Conservation (phyloP, 2,329 filamentous ascomycete genomes). For the Clarireedia paspali region DNA sequence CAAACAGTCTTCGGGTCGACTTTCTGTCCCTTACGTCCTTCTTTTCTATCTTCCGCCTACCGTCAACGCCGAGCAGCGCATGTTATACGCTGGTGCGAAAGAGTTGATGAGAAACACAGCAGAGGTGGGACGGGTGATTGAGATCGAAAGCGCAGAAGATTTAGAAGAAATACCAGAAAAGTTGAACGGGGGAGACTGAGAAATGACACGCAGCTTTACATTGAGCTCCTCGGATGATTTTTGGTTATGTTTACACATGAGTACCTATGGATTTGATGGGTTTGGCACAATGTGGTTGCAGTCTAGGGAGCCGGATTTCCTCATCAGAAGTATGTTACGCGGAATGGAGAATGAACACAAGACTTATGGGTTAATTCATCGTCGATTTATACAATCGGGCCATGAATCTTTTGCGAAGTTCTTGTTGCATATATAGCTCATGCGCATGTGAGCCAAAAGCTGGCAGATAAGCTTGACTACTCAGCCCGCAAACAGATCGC, state of each 20-base stretch:
- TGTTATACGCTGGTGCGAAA: conserved; percentile 94
- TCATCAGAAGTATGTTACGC: too few species aligned
- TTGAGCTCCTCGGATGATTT: not conserved
- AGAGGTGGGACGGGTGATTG: conserved; percentile 81
- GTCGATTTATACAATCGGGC: too few species aligned
- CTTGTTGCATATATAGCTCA: too few species aligned
- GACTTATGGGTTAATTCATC: too few species aligned
- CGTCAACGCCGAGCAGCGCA: conserved; percentile 77
- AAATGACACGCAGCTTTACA: not conserved
- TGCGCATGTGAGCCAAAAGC: too few species aligned
- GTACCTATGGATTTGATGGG: too few species aligned
- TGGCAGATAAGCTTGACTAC: too few species aligned
- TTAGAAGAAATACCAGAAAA: conserved; percentile 72
- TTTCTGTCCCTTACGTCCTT: conserved; percentile 88
- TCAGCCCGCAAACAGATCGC: too few species aligned
- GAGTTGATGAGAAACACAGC: conserved; percentile 91
- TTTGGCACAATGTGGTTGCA: too few species aligned
- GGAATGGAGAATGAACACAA: too few species aligned
- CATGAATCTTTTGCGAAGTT: too few species aligned
- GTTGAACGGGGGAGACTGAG: conserved; percentile 32
- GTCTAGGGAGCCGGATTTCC: too few species aligned
- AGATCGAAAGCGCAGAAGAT: conserved; percentile 75
- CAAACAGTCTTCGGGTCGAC: conserved; percentile 65
- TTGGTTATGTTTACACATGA: not conserved
- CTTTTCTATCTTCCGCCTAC: conserved; percentile 92